Conservation (phyloP, 768 basidiomycete genomes). For the Mycena amicta region DNA sequence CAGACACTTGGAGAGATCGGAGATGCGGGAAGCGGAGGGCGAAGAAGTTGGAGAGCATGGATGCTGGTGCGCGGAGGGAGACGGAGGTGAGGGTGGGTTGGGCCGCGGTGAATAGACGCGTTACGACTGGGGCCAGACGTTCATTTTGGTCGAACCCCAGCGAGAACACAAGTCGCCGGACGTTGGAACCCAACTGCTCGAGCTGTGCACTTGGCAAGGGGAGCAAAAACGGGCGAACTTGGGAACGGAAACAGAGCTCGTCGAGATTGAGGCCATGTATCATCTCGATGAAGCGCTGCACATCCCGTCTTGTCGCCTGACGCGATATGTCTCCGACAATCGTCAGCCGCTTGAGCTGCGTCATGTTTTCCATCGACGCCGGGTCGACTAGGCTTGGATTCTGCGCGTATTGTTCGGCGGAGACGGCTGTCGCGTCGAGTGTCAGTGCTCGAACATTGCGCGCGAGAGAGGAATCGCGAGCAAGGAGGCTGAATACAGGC, state of each 20-base stretch:
- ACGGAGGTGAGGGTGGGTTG: conserved; percentile 12
- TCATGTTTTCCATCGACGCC: conserved; percentile 9
- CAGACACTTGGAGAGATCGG: conserved; percentile 5
- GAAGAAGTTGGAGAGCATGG: conserved; percentile 1
- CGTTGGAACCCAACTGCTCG: conserved; percentile 10
- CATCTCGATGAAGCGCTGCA: conserved; percentile 5
- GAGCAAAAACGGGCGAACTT: conserved; percentile 7
- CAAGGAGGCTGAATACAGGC: conserved; percentile 8
- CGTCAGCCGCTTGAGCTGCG: conserved; percentile 12
- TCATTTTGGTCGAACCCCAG: conserved; percentile 1
- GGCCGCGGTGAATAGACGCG: conserved; percentile 8
- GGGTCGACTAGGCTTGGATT: conserved; percentile 11
- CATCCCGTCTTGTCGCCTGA: not conserved
- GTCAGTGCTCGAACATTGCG: conserved; percentile 9
- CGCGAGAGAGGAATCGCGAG: conserved; percentile 8
- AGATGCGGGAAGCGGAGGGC: conserved; percentile 9
- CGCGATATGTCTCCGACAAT: conserved; percentile 13
- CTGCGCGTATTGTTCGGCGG: not conserved
- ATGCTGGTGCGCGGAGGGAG: not conserved
- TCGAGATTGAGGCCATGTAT: conserved; percentile 12
- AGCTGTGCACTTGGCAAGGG: not conserved
- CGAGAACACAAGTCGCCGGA: conserved; percentile 2
- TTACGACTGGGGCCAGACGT: not conserved
- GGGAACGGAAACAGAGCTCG: conserved; percentile 7
- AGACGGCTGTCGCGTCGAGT: conserved; percentile 2